These are phyloP conservation scores for Dactylellina cionopaga DNA, from an alignment of 2,329 filamentous ascomycete species.

Conservation along the genomic window DNA sequence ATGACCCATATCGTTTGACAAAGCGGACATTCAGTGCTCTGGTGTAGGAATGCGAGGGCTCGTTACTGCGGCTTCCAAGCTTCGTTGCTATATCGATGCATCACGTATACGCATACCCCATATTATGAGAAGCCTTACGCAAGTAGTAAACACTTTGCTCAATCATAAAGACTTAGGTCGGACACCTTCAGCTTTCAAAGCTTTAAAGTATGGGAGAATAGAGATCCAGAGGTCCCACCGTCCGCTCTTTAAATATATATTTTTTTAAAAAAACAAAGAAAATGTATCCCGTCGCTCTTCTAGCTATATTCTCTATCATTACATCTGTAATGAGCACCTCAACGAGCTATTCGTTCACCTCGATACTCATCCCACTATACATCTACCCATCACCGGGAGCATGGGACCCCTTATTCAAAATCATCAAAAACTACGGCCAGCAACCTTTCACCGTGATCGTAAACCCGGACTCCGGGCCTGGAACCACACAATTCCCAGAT, in stretches of 20 bases:
- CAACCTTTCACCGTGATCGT: slow-evolving; percentile 26
- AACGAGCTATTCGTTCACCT: neutral
- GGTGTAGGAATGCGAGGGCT: neutral
- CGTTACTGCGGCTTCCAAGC: neutral
- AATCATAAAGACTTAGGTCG: no score
- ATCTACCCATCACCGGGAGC: slow-evolving; percentile 14
- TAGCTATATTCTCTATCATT: neutral
- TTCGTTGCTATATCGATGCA: no score
- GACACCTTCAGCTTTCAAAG: neutral
- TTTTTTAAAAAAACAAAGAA: no score
- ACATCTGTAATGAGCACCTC: neutral
- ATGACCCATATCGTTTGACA: neutral
- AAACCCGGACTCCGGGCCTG: slow-evolving; percentile 22
- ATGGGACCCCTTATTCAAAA: slow-evolving; percentile 17
- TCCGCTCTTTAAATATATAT: no score
- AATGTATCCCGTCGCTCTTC: neutral
- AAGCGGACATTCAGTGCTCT: neutral
- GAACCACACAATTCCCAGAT: neutral
- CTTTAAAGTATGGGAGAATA: no score
- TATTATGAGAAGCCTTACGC: no score
- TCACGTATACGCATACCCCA: no score
- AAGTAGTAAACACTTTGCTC: no score
- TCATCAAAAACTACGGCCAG: neutral
- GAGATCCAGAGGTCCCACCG: no score
- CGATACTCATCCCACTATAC: slow-evolving; percentile 25